A percentile compares a stretch with the other conserved stretches of the same genome.
These are phyloP conservation scores for Axilococcus clingmanii DNA, from an alignment of 139 green algal species.

Conservation along the genomic window DNA sequence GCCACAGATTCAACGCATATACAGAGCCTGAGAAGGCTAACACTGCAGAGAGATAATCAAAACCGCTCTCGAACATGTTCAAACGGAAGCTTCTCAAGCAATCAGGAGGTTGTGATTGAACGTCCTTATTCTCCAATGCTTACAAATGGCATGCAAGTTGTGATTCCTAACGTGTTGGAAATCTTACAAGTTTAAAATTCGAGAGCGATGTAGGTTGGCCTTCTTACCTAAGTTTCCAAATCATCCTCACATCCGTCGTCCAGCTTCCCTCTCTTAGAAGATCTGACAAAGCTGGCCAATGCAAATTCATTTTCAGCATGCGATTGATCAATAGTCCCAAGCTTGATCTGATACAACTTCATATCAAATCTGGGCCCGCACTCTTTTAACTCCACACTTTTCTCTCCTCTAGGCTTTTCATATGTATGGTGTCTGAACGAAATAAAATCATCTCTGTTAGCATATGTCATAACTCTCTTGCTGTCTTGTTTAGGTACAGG, in stretches of 20 bases:
- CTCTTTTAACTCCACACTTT: conserved; percentile 68
- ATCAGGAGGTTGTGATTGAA: too few species aligned
- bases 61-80: too few species aligned
- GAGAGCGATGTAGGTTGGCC: too few species aligned
- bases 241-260: conserved; percentile 8
- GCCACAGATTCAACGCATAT: conserved; percentile 38
- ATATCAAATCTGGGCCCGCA: conserved; percentile 74
- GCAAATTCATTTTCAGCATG: conserved; percentile 75
- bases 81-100: too few species aligned
- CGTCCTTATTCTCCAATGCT: too few species aligned
- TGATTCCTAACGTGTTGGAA: too few species aligned
- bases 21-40: conserved; percentile 41
- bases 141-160: too few species aligned
- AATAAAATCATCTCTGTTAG: conserved; percentile 80
- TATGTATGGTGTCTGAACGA: conserved; percentile 90
- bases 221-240: too few species aligned
- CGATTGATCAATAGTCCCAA: conserved; percentile 74
- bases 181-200: too few species aligned
- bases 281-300: conserved; percentile 63
- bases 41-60: conserved; percentile 39
- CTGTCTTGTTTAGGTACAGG: conserved; percentile 77
- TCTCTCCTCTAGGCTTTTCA: conserved; percentile 58
- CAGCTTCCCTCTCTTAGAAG: conserved; percentile 59
- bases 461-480: conserved; percentile 88
- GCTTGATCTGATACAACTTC: conserved; percentile 77